Evolutionary conservation across 768 basidiomycete species (phyloP).

Genomic region (Guyanaporus albipodus): DNA sequence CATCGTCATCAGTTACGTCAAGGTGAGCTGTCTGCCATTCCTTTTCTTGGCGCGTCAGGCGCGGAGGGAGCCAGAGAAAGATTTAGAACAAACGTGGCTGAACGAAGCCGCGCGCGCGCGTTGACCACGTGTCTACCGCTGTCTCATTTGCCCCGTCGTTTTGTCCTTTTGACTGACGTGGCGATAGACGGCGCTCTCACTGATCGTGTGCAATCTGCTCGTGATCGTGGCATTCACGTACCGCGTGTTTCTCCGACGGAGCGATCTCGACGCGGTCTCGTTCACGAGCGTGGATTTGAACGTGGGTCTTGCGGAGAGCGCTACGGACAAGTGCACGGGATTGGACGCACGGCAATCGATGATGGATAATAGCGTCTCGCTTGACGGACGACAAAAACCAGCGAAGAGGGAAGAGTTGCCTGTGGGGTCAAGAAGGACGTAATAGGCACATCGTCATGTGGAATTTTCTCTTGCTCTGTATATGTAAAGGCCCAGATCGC

Average conservation of each 20-base stretch:
- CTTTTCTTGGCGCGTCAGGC: background rate
- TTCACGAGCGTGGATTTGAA: constrained; percentile 18
- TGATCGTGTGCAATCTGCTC: constrained; percentile 26
- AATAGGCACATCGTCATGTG: too few species aligned
- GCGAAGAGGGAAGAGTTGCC: background rate
- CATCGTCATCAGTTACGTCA: constrained; percentile 21
- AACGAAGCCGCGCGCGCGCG: too few species aligned
- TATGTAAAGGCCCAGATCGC: too few species aligned
- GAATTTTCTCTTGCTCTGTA: too few species aligned
- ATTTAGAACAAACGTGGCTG: too few species aligned
- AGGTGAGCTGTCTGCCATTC: constrained; percentile 9
- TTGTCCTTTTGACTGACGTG: background rate
- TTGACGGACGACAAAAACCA: too few species aligned
- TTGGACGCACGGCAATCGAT: too few species aligned
- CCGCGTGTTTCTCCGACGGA: constrained; percentile 9
- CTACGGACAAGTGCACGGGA: background rate
- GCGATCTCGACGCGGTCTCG: constrained; percentile 3
- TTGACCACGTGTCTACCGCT: too few species aligned
- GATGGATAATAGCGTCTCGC: too few species aligned
- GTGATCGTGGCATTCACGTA: constrained; percentile 24
- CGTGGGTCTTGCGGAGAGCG: background rate
- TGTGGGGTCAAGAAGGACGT: background rate
- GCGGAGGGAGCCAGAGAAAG: background rate
- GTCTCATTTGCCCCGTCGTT: too few species aligned
- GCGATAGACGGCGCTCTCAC: constrained; percentile 18